These are phyloP conservation scores for Melaleuca quinquenervia DNA, from an alignment of 345 rosid genomes.

Conservation along the genomic window DNA sequence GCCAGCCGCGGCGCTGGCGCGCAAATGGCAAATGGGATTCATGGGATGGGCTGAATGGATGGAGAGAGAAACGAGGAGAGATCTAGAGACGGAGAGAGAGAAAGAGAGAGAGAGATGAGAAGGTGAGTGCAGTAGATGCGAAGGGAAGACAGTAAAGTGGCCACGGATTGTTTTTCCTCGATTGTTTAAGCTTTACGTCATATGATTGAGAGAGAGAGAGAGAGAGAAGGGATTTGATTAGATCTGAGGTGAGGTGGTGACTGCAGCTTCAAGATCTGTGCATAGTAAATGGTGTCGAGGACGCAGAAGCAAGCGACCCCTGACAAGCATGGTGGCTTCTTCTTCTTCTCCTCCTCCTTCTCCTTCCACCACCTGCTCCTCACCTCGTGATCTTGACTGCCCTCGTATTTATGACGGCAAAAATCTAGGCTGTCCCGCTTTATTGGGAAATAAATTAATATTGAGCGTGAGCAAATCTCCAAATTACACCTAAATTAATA, in stretches of 20 bases:
- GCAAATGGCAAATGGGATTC: not conserved
- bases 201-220: not conserved
- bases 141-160: not conserved
- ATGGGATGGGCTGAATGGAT: not conserved
- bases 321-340: not conserved
- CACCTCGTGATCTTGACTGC: not conserved
- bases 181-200: constrained; percentile 3
- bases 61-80: not conserved
- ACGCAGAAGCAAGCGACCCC: not conserved
- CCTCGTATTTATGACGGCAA: not conserved
- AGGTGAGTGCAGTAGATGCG: constrained; percentile 1
- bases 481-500: not conserved
- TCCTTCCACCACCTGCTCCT: not conserved
- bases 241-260: not conserved
- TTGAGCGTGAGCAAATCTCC: not conserved
- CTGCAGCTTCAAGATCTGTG: not conserved
- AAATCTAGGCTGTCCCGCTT: not conserved
- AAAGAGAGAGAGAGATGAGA: not conserved
- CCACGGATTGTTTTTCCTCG: not conserved
- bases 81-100: not conserved
- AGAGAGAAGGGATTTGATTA: not conserved
- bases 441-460: not conserved
- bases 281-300: not conserved
- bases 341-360: not conserved
- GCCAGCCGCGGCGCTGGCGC: not conserved